A percentile compares a stretch with the other conserved stretches of the same genome.
These are phyloP conservation scores for Obelidium mucronatum DNA, from an alignment of 192 early-diverging fungal species.

Conservation along the genomic window DNA sequence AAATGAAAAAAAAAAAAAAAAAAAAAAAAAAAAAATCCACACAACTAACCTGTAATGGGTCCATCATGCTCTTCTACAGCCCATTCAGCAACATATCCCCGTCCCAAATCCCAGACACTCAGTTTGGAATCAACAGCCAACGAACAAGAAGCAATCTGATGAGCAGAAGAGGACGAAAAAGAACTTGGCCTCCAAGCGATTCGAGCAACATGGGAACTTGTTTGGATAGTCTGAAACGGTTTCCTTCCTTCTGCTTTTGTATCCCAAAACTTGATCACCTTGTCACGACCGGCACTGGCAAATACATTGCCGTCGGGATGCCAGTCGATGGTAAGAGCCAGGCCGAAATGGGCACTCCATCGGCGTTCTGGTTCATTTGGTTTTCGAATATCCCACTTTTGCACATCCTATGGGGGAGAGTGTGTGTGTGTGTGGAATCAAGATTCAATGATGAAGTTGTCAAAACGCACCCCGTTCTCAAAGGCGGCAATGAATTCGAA, in stretches of 20 bases:
- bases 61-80: constrained; percentile 74
- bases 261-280: constrained; percentile 76
- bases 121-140: constrained; percentile 68
- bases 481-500: constrained; percentile 81
- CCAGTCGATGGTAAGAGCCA: constrained; percentile 78
- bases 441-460: constrained; percentile 63
- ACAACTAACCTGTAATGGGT: constrained; percentile 66
- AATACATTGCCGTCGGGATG: constrained; percentile 70
- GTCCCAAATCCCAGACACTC: constrained; percentile 76
- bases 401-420: constrained; percentile 7
- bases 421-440: not conserved
- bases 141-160: constrained; percentile 75
- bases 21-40: no score
- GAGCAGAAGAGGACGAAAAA: not conserved
- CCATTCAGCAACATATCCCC: constrained; percentile 72
- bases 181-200: constrained; percentile 76
- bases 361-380: constrained; percentile 65
- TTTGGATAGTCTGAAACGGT: constrained; percentile 68
- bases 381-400: constrained; percentile 84
- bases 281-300: constrained; percentile 82
- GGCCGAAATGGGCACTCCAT: constrained; percentile 75
- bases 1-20: no score
- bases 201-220: constrained; percentile 70
- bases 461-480: constrained; percentile 74
- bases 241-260: constrained; percentile 66